Evolutionary conservation across 345 rosid genomes (phyloP).

Genomic region (Citrus cavaleriei): DNA sequence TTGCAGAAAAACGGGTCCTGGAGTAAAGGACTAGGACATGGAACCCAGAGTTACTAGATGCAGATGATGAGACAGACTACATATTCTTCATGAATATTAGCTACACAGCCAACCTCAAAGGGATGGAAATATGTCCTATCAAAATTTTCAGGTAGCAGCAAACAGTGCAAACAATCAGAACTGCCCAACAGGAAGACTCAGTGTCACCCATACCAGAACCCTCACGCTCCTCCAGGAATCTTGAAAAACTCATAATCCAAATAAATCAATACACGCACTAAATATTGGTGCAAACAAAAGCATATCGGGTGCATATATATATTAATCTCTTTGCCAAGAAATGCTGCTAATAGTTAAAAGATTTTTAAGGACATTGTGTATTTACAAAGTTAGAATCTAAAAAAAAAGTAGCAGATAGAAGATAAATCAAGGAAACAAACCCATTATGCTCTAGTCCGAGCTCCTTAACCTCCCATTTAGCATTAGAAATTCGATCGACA

Average conservation of each 20-base stretch:
- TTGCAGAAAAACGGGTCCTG: background rate
- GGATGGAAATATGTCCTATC: background rate
- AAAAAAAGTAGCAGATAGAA: background rate
- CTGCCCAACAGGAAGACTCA: background rate
- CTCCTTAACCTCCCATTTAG: constrained; percentile 98
- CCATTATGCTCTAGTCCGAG: constrained; percentile 98
- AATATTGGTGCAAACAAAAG: background rate
- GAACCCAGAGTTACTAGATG: background rate
- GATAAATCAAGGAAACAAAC: constrained; percentile 44
- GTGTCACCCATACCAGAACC: background rate
- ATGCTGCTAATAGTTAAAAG: background rate
- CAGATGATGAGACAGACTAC: background rate
- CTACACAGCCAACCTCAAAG: background rate
- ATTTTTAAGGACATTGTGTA: background rate
- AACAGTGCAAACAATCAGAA: background rate
- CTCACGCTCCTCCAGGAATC: background rate
- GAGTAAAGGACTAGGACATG: background rate
- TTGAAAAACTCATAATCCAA: background rate
- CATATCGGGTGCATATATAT: background rate
- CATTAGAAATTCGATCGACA: constrained; percentile 84
- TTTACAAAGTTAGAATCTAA: background rate
- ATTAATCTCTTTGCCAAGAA: background rate
- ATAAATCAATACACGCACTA: background rate
- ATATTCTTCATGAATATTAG: background rate
- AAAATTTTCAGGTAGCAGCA: background rate